Evolutionary conservation across 2,329 filamentous ascomycete genomes (phyloP), one percentile per base, ranked within the genome.

Genomic region (Trichophyton rubrum): DNA sequence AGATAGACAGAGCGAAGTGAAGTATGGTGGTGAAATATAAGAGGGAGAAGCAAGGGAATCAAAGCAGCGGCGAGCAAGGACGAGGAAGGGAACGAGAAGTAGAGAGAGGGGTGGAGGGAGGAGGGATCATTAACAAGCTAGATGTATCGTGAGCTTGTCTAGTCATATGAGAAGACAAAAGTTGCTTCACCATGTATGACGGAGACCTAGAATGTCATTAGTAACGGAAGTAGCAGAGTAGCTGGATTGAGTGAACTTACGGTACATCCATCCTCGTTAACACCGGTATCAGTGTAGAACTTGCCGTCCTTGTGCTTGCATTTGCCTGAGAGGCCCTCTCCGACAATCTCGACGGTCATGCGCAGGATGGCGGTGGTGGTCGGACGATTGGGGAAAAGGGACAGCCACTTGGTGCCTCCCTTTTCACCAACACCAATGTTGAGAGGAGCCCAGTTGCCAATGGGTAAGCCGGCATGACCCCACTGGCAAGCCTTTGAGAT

Each of bases 361-460:
- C 90, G 80, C 43, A 96, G 85, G 63, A 78, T 74, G 41, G 83
- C 85, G 17, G 74, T 72, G 67, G 84, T 89, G 60, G 88, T 95
- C 3, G 90, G 90, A 63, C 76, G 70, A 79, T 97, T 96, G 71
- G 85, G 85, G 81, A 92, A 90, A 73, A 96, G 83, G 57, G 89
- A 90, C 62, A 96, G 77, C 79, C 84, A 97, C 47, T 87, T 93
- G 64, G 75, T 77, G 70, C 87, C 85, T 68, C 80, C 73, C 71
- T 80, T 82, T 20, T 59, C 17, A 64, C 91, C 90, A 63, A 90
- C 85, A 72, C 92, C 92, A 59, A 96, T 78, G 77, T 91, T 92
- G 68, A 90, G 77, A 33, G 93, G 91, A 56, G 93, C 86, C 81
- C 82, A 96, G 83, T 99, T 96, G 66, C 93, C 85, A 61, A 79